Conservation (phyloP, 495 filamentous ascomycete genomes). For the Penicillium canescens region DNA sequence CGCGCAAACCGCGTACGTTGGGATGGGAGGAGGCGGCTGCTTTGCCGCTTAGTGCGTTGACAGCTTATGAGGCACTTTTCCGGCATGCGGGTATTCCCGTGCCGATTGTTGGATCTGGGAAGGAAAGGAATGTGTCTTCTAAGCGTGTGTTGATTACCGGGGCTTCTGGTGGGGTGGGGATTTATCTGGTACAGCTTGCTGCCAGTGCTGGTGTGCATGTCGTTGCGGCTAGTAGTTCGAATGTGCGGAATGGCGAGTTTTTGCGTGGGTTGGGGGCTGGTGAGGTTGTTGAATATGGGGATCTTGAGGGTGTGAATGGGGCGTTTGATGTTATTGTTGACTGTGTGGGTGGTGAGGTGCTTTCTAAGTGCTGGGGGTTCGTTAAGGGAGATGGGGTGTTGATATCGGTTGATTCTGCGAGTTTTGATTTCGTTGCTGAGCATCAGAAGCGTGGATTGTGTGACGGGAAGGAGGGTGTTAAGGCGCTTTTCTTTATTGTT, state of each 20-base stretch:
- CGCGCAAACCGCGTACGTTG: conserved; percentile 22
- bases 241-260: conserved; percentile 31
- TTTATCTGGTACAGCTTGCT: conserved; percentile 38
- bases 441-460: conserved; percentile 25
- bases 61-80: conserved; percentile 34
- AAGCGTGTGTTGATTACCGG: conserved; percentile 31
- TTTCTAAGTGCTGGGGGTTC: conserved; percentile 25
- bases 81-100: conserved; percentile 20
- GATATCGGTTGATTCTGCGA: conserved; percentile 34
- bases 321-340: conserved; percentile 37
- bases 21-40: conserved; percentile 26
- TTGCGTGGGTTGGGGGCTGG: conserved; percentile 27
- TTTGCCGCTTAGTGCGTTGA: conserved; percentile 32
- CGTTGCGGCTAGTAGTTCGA: conserved; percentile 28
- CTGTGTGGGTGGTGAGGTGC: conserved; percentile 31
- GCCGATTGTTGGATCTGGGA: neutral
- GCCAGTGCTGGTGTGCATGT: conserved; percentile 22
- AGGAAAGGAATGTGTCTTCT: too few species aligned
- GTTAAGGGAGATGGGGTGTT: conserved; percentile 24
- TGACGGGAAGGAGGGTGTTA: conserved; percentile 15
- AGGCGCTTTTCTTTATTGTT: conserved; percentile 36
- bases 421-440: conserved; percentile 35
- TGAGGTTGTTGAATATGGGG: conserved; percentile 30
- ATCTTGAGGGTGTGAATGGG: conserved; percentile 3
- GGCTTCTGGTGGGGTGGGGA: conserved; percentile 33